phyloP scores from a whole-genome alignment of 169 alveolate genomes.

The Eimeria falciformis region DNA sequence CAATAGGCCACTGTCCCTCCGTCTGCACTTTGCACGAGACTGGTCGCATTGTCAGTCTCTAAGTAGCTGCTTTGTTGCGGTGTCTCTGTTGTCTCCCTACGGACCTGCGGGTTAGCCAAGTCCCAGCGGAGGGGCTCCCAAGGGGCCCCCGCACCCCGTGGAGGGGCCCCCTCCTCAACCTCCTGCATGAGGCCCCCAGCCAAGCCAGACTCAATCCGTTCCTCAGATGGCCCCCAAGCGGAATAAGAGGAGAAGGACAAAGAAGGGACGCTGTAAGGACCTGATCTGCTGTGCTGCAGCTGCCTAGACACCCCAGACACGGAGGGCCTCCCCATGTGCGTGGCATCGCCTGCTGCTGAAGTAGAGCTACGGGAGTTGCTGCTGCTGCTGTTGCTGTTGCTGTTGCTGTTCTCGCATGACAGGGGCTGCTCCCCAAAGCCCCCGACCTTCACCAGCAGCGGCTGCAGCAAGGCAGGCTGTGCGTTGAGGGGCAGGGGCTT shows the following conservation, averaged over 20 bases:
- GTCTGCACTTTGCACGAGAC: conserved; percentile 72
- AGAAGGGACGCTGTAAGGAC: no score
- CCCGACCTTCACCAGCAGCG: conserved; percentile 32
- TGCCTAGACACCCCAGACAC: no score
- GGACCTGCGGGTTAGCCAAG: background rate
- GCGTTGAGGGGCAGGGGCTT: background rate
- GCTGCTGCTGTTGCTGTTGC: conserved; percentile 29
- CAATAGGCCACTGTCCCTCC: conserved; percentile 51
- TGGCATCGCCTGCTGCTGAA: conserved; percentile 24
- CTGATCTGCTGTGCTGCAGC: no score
- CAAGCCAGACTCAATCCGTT: background rate
- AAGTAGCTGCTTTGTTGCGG: background rate
- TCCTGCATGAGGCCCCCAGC: background rate
- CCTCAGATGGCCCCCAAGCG: no score
- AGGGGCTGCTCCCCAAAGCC: conserved; percentile 40
- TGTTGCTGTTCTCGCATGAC: conserved; percentile 40
- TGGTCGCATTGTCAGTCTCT: conserved; percentile 54
- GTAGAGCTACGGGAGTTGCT: background rate
- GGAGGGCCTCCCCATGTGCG: no score
- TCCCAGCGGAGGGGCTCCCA: background rate
- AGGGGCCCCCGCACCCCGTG: background rate
- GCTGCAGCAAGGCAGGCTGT: conserved; percentile 22
- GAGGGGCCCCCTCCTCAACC: background rate
- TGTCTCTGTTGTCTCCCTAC: background rate
- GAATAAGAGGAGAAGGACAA: background rate